phyloP scores from a whole-genome alignment of 495 filamentous ascomycete genomes.

The Neurospora hispaniola region DNA sequence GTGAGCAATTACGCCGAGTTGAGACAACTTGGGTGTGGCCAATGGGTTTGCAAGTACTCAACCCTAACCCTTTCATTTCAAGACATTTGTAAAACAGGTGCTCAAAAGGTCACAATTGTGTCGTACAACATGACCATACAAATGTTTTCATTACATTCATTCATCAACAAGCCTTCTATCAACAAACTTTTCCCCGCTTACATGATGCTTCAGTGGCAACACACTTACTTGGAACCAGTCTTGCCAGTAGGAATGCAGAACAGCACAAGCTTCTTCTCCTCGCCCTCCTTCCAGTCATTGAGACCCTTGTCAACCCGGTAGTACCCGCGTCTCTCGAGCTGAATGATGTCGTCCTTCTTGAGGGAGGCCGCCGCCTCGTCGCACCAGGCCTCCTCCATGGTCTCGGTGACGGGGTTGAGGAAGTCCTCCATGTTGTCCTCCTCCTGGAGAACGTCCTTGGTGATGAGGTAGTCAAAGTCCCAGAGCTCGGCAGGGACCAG shows the following conservation, averaged over 20 bases:
- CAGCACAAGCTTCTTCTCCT: constrained; percentile 53
- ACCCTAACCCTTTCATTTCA: neutral
- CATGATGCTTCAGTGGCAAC: neutral
- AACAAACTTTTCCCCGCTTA: neutral
- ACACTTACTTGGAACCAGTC: constrained; percentile 18
- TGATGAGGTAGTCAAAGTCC: constrained; percentile 87
- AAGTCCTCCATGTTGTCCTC: constrained; percentile 76
- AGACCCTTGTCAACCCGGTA: constrained; percentile 62
- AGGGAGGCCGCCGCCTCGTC: constrained; percentile 70
- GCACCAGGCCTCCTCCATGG: constrained; percentile 61
- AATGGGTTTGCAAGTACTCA: neutral
- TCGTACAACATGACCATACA: neutral
- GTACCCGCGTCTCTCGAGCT: constrained; percentile 89
- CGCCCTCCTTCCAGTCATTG: constrained; percentile 30
- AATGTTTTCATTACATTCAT: neutral
- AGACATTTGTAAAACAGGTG: neutral
- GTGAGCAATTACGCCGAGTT: neutral
- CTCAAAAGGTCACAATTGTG: too few relatives aligned
- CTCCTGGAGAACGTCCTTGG: constrained; percentile 78
- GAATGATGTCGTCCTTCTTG: constrained; percentile 77
- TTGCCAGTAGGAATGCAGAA: constrained; percentile 64
- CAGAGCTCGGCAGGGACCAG: constrained; percentile 74
- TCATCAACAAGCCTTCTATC: neutral
- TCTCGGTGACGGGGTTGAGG: constrained; percentile 64
- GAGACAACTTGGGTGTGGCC: too few relatives aligned